Evolutionary conservation across 805 yeast genomes (phyloP), one percentile per base, ranked within the genome.

Genomic region (Saturnispora saitoi): DNA sequence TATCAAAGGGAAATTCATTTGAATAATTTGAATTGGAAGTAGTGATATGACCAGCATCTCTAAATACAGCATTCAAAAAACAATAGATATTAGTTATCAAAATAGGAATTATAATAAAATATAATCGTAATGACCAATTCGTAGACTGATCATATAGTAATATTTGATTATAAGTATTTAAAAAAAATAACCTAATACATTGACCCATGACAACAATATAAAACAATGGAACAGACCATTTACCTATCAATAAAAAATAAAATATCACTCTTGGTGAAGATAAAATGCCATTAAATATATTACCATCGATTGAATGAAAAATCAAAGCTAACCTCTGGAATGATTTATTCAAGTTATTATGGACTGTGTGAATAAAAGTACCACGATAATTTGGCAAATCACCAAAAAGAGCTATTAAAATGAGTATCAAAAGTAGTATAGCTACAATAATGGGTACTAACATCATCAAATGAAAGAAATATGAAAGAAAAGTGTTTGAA

Each of bases 141-240:
- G 48, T 41, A 4, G 11, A 3, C 11, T 31, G 32, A 5, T 44
- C 54, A 28, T 39, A 42, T 12, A 52, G 32, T 37, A 56, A 58
- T 20, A 54, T 42, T 15, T 54, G 47, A 3, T 51, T 47, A 48
- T 57, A 62, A 0, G 60, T 50, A 46, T 57, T 44, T 4, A 26
- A 44, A 43, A 63, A 59, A 39, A 66, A 67, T 7, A 55, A 51
- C 4, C 36, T 31, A 4, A 65, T 14, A 29, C 66, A 57, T 30
- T 53, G 53, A 3, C 69, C 54, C 30, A 76, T 58, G 2, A 74
- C 60, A 3, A 51, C 45, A 2, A 69, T 32, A 52, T 77, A 75
- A 43, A 71, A 65, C 4, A 55, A 22, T 0, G 81, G 81, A 19
- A 74, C 70, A 20, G 64, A 15, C 76, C 78, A 74, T 12, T 71